Evolutionary conservation across 2,329 filamentous ascomycete species (phyloP), one percentile per base, ranked within the genome.

Genomic region (Pyrenophora teres): DNA sequence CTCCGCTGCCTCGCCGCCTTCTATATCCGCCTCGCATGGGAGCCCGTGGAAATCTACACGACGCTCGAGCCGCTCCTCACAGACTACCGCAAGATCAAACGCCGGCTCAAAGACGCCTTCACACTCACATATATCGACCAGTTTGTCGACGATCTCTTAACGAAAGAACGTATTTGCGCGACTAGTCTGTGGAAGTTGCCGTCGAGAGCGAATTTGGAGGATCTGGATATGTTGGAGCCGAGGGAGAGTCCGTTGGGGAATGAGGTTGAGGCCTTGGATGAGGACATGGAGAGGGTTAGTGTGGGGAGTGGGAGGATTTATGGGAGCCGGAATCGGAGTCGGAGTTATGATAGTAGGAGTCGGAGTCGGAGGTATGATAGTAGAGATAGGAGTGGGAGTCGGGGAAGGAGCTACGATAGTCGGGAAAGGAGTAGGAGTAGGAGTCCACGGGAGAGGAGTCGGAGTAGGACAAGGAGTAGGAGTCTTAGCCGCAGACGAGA

Each of bases 111-210:
- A 58, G 84, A 85, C 23, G 89, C 89, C 1, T 92, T 89, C 57
- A 81, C 78, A 10, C 73, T 99, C 63, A 94, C 90, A 2, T 88
- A 84, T 67, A 80, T 99, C 75, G 94, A 99, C 74, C 87, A 93
- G 64, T 97, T 99, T 72, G 85, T 97, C 48, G 94, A 99, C 72
- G 92, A 97, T 56, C 76, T 99, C 60, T 78, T 99, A 57, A 88
- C 84, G 0, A 96, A 96, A 75, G 90, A 95, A 50, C 83, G 94
- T 45, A 87, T 97, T 0, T 97, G 93, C 70, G 93, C 87, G 32
- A 97, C 94, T 3, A 95, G 87, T 68, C 71, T 99, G 63, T 95
- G 91, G 86, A 96, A 96, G 77, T 83, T 99, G 81, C 90, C 92
- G 3, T 86, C 86, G 53, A 81, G 94, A 63, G 86, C 89, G 59